Evolutionary conservation across 2,329 filamentous ascomycete genomes (phyloP).

Genomic region (Parasarocladium wereldwijsianum): DNA sequence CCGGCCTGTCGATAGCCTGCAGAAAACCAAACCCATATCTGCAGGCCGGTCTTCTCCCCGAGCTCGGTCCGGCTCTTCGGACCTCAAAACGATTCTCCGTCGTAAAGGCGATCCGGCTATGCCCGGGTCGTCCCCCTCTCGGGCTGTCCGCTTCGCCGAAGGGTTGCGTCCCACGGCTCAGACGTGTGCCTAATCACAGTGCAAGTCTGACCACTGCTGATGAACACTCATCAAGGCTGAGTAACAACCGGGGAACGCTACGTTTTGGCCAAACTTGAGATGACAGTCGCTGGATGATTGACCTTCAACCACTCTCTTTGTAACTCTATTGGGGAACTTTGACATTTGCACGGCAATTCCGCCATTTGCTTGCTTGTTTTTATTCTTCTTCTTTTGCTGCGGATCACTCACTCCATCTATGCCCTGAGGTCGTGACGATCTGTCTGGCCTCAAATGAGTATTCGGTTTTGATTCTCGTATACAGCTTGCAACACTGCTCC

Average conservation of each 20-base stretch:
- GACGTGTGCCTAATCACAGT: constrained; percentile 19
- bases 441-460: too few species aligned
- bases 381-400: too few species aligned
- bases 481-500: too few species aligned
- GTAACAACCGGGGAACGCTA: background rate
- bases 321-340: too few species aligned
- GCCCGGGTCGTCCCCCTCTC: constrained; percentile 21
- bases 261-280: background rate
- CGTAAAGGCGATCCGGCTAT: constrained; percentile 23
- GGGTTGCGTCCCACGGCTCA: constrained; percentile 21
- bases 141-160: constrained; percentile 27
- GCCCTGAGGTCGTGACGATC: too few species aligned
- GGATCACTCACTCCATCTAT: too few species aligned
- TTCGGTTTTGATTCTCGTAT: too few species aligned
- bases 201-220: background rate
- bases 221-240: background rate
- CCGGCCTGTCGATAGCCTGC: constrained; percentile 45
- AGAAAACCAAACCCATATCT: constrained; percentile 27
- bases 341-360: too few species aligned
- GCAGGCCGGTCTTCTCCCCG: constrained; percentile 46
- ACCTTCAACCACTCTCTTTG: too few species aligned
- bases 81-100: constrained; percentile 28
- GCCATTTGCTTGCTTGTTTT: background rate
- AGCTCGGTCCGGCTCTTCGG: constrained; percentile 22
- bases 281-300: too few species aligned